Conservation (phyloP, 1,284 basidiomycete species). For the Phlebopus sp. region DNA sequence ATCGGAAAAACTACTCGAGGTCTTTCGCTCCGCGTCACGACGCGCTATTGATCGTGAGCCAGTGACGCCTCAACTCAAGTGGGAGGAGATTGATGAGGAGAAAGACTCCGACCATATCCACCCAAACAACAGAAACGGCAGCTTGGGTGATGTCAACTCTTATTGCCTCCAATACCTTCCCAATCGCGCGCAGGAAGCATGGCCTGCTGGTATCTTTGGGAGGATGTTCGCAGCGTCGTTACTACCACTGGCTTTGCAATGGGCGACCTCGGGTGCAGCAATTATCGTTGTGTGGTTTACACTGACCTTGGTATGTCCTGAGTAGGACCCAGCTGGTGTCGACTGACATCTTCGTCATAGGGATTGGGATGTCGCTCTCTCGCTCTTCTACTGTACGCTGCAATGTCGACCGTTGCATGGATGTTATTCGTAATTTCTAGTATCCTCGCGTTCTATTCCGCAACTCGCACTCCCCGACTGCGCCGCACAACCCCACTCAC, state of each 20-base stretch:
- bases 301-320: slow-evolving; percentile 12
- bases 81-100: slow-evolving; percentile 7
- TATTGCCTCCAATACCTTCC: slow-evolving; percentile 2
- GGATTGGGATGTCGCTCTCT: slow-evolving; percentile 40
- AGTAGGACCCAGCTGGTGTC: not conserved
- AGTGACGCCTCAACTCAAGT: slow-evolving; percentile 4
- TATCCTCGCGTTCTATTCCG: slow-evolving; percentile 33
- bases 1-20: slow-evolving; percentile 17
- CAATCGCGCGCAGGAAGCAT: not conserved
- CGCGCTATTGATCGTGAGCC: slow-evolving; percentile 8
- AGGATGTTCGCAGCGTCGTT: slow-evolving; percentile 22
- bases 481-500: not conserved
- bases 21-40: slow-evolving; percentile 17
- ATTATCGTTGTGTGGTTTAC: slow-evolving; percentile 19
- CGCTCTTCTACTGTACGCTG: slow-evolving; percentile 37
- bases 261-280: slow-evolving; percentile 24
- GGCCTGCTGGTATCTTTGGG: slow-evolving; percentile 19
- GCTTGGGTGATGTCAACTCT: slow-evolving; percentile 6
- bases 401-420: slow-evolving; percentile 37
- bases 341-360: slow-evolving; percentile 6
- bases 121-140: slow-evolving; percentile 13
- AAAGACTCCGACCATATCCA: slow-evolving; percentile 4
- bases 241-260: slow-evolving; percentile 21
- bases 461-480: not conserved
- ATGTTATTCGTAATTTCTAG: slow-evolving; percentile 37